Evolutionary conservation across 306 rosid genomes (phyloP).

Genomic region (Sesbania bispinosa): DNA sequence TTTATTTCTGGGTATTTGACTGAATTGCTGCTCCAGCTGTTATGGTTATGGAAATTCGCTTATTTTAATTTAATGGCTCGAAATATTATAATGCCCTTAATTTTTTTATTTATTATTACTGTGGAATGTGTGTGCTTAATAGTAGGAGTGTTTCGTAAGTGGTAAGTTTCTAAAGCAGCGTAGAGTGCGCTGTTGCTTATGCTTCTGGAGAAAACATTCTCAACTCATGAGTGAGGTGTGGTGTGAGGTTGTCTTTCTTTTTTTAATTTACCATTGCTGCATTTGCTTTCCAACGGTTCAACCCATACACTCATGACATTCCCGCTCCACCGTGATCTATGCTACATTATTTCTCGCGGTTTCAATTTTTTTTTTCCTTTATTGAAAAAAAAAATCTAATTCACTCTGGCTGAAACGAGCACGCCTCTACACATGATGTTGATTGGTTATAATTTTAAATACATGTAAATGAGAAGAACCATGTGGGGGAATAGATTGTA

Average conservation of each 20-base stretch:
- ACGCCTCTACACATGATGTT: too few species aligned
- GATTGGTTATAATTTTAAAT: too few species aligned
- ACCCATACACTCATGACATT: constrained; percentile 23
- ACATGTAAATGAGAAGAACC: too few species aligned
- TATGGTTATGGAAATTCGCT: constrained; percentile 18
- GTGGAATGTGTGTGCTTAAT: not conserved
- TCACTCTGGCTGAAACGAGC: too few species aligned
- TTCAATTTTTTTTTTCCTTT: not conserved
- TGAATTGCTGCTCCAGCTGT: constrained; percentile 37
- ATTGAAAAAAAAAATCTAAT: too few species aligned
- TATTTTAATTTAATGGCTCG: not conserved
- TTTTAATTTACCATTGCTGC: constrained; percentile 1
- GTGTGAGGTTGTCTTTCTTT: too few species aligned
- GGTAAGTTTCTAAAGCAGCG: constrained; percentile 27
- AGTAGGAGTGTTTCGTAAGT: not conserved
- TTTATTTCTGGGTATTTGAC: constrained; percentile 20
- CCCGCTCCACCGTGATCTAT: not conserved
- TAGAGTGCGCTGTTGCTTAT: constrained; percentile 29
- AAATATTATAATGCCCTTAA: not conserved
- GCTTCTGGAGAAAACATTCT: constrained; percentile 53
- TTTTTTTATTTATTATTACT: not conserved
- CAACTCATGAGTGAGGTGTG: constrained; percentile 25
- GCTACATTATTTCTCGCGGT: constrained; percentile 37
- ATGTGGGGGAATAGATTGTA: too few species aligned
- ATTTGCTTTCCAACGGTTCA: not conserved